Conservation (phyloP, 208 protist genomes). For the Jaenimonas drosophilae region DNA sequence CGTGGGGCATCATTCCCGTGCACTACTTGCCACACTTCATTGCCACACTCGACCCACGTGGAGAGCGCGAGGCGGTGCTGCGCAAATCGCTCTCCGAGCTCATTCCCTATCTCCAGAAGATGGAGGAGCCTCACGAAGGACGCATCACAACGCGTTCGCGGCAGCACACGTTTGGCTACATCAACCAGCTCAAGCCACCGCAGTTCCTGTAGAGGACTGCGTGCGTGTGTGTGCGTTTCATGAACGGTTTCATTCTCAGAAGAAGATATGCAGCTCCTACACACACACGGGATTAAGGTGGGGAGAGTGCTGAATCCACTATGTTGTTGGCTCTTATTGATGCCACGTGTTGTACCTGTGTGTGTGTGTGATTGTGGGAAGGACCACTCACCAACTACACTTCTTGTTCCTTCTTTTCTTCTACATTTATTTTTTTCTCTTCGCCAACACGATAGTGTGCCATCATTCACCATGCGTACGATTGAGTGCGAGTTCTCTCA, state of each 20-base stretch:
- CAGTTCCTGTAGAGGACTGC: conserved; percentile 11
- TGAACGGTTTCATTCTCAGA: not conserved
- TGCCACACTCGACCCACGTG: conserved; percentile 47
- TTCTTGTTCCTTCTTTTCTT: conserved; percentile 9
- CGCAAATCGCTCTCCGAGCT: conserved; percentile 32
- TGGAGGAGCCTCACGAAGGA: conserved; percentile 22
- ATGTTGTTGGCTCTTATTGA: too few species aligned
- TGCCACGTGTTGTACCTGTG: not conserved
- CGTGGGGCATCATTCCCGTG: conserved; percentile 57
- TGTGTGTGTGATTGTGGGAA: conserved; percentile 4
- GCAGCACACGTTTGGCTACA: conserved; percentile 62
- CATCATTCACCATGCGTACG: conserved; percentile 61
- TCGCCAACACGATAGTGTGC: not conserved
- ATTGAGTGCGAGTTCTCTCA: conserved; percentile 91
- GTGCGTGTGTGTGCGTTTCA: not conserved
- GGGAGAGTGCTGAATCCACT: too few species aligned
- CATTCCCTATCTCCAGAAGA: conserved; percentile 27
- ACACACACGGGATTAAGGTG: too few species aligned
- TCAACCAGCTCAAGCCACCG: conserved; percentile 50
- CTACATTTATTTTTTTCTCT: conserved; percentile 6
- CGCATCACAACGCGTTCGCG: conserved; percentile 57
- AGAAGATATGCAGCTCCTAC: conserved; percentile 3
- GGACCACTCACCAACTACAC: not conserved
- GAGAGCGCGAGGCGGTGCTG: conserved; percentile 50
- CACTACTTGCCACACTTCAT: conserved; percentile 51